Conservation (phyloP, 1,284 basidiomycete species). For the Cryptococcus maquisensis region DNA sequence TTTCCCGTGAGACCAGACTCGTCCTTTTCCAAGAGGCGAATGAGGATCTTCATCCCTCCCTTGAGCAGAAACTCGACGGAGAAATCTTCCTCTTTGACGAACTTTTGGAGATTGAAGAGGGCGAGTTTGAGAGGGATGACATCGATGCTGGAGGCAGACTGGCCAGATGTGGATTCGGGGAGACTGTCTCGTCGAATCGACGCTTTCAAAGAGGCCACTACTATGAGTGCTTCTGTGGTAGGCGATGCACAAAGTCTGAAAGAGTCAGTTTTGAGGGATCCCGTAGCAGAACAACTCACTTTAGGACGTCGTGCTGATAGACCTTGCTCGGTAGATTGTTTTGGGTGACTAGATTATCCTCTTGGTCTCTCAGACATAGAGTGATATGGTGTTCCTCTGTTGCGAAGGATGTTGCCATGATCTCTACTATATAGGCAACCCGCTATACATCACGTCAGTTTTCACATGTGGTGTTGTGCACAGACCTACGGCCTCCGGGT, state of each 20-base stretch:
- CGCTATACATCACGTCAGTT: slow-evolving; percentile 21
- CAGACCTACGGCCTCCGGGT: slow-evolving; percentile 42
- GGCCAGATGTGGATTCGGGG: too few relatives aligned
- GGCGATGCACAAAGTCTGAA: slow-evolving; percentile 40
- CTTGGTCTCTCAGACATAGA: slow-evolving; percentile 81
- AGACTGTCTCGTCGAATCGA: slow-evolving; percentile 2
- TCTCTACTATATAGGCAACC: slow-evolving; percentile 41
- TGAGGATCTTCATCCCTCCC: slow-evolving; percentile 70
- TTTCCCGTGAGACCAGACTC: slow-evolving; percentile 62
- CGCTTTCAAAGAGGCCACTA: slow-evolving; percentile 33
- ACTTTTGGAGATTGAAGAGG: slow-evolving; percentile 71
- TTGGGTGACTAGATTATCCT: slow-evolving; percentile 84
- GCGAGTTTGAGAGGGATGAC: slow-evolving; percentile 47
- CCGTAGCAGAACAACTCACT: slow-evolving; percentile 55
- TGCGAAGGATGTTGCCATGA: slow-evolving; percentile 56
- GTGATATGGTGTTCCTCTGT: slow-evolving; percentile 74
- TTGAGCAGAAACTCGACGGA: slow-evolving; percentile 72
- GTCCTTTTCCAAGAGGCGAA: slow-evolving; percentile 61
- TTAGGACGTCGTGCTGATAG: slow-evolving; percentile 69
- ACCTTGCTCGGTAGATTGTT: slow-evolving; percentile 76
- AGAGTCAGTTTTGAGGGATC: not conserved
- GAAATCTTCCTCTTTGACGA: slow-evolving; percentile 86
- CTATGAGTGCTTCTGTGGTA: slow-evolving; percentile 36
- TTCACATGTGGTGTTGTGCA: not conserved
- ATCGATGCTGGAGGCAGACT: slow-evolving; percentile 10